Evolutionary conservation across 2,329 filamentous ascomycete genomes (phyloP).

Genomic region (Cladosporium sp.): DNA sequence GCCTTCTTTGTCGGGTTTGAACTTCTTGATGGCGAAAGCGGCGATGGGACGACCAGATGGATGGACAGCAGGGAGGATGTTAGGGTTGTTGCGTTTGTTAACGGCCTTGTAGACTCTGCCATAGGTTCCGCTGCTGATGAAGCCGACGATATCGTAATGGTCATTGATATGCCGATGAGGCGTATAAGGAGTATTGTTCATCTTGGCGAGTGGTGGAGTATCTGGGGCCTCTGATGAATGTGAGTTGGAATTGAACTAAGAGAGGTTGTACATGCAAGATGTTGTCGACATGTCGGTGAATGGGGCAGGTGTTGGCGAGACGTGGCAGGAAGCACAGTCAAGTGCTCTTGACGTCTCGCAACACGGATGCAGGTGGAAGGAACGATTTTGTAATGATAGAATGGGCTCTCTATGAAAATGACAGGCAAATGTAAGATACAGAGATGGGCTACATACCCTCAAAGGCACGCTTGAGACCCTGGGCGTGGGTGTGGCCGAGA

Average conservation of each 20-base stretch:
- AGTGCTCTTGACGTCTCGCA: not conserved
- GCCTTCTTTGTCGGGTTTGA: slow-evolving; percentile 98
- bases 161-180: slow-evolving; percentile 86
- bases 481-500: slow-evolving; percentile 18
- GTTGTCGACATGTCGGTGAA: slow-evolving; percentile 18
- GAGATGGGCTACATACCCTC: slow-evolving; percentile 16
- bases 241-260: not conserved
- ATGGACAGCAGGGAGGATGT: slow-evolving; percentile 31
- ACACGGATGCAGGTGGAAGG: not conserved
- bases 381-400: too few species aligned
- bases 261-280: not conserved
- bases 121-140: slow-evolving; percentile 98
- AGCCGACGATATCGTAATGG: slow-evolving; percentile 93
- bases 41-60: slow-evolving; percentile 52
- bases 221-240: slow-evolving; percentile 19
- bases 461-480: slow-evolving; percentile 21
- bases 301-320: slow-evolving; percentile 6
- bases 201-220: slow-evolving; percentile 35
- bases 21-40: slow-evolving; percentile 98
- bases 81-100: slow-evolving; percentile 74
- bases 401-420: not conserved
- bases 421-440: not conserved
- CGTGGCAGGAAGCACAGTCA: slow-evolving; percentile 1
- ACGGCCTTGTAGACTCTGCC: slow-evolving; percentile 96
- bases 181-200: slow-evolving; percentile 51